These are phyloP conservation scores for Blastobotrys americana DNA, from an alignment of 805 yeast species.

Conservation along the genomic window DNA sequence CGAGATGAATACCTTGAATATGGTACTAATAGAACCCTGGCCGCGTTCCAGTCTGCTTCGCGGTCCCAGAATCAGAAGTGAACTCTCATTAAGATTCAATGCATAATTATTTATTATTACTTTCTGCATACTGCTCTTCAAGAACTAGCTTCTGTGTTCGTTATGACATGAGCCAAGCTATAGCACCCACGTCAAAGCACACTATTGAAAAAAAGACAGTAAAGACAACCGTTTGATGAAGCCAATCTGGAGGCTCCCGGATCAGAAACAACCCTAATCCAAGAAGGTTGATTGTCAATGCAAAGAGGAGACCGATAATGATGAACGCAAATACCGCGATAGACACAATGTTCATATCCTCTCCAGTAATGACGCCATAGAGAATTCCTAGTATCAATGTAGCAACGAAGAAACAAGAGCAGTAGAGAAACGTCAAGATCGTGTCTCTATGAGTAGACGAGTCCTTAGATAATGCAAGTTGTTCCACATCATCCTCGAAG, in stretches of 20 bases:
- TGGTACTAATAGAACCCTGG: slow-evolving; percentile 57
- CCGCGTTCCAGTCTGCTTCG: slow-evolving; percentile 32
- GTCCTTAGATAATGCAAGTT: not conserved
- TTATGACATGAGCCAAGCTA: slow-evolving; percentile 30
- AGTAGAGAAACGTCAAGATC: slow-evolving; percentile 40
- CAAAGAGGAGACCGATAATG: slow-evolving; percentile 37
- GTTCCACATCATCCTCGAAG: slow-evolving; percentile 8
- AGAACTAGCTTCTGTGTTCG: too few species aligned
- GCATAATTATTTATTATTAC: not conserved
- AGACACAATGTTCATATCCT: slow-evolving; percentile 25
- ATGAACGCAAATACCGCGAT: slow-evolving; percentile 28
- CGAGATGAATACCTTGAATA: slow-evolving; percentile 79
- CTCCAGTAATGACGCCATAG: slow-evolving; percentile 36
- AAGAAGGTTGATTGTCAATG: slow-evolving; percentile 37
- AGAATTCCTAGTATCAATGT: slow-evolving; percentile 39
- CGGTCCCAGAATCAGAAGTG: not conserved
- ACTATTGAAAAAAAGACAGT: slow-evolving; percentile 35
- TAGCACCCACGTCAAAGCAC: slow-evolving; percentile 39
- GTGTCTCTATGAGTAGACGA: slow-evolving; percentile 32
- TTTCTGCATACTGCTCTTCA: not conserved
- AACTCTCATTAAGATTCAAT: not conserved
- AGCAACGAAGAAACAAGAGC: slow-evolving; percentile 36
- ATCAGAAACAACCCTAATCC: slow-evolving; percentile 41
- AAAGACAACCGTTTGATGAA: slow-evolving; percentile 42
- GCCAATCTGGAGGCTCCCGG: slow-evolving; percentile 35